phyloP scores from a whole-genome alignment of 2,329 filamentous ascomycete genomes.

The Venturia aucupariae region DNA sequence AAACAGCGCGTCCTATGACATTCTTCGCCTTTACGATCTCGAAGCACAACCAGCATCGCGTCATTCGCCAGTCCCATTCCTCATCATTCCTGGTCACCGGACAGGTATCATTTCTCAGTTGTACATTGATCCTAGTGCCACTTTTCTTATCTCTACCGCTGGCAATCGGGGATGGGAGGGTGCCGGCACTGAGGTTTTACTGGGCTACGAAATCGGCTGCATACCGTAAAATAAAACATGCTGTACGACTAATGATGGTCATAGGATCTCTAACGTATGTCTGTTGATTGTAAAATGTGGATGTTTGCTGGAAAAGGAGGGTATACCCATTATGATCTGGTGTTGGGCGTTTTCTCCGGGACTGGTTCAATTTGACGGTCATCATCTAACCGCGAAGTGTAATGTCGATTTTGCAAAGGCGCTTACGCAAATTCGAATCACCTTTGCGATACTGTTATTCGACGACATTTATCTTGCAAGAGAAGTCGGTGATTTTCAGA shows the following conservation, averaged over 20 bases:
- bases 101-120: conserved; percentile 82
- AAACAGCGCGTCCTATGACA: conserved; percentile 76
- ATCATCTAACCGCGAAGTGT: neutral
- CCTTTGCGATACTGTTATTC: neutral
- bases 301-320: neutral
- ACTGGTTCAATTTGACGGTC: neutral
- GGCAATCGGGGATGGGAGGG: conserved; percentile 96
- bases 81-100: conserved; percentile 87
- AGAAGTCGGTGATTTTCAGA: neutral
- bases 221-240: neutral
- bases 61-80: conserved; percentile 78
- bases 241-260: neutral
- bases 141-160: conserved; percentile 84
- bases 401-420: neutral
- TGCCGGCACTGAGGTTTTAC: conserved; percentile 73
- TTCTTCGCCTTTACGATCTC: conserved; percentile 85
- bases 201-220: conserved; percentile 82
- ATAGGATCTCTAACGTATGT: neutral
- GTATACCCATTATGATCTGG: conserved; percentile 3
- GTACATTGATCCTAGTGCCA: conserved; percentile 78
- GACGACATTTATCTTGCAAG: neutral
- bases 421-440: neutral
- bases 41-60: conserved; percentile 41
- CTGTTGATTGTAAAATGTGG: neutral
- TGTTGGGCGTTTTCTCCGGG: neutral